Conservation (phyloP, 1,284 basidiomycete species). For the Rhodotorula sp. region DNA sequence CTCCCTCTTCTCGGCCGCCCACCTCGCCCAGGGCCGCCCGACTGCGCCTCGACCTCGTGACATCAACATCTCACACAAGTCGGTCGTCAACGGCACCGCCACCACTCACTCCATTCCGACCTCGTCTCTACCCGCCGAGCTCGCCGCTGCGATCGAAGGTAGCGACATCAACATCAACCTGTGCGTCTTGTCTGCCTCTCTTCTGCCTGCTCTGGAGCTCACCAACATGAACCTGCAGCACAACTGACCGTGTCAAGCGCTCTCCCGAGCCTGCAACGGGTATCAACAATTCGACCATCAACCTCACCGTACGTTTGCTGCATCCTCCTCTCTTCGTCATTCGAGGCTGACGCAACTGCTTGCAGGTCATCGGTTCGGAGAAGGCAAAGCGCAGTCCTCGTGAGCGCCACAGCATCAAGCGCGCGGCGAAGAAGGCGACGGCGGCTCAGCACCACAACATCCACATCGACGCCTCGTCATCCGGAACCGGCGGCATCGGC, state of each 20-base stretch:
- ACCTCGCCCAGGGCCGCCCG: not conserved
- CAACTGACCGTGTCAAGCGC: conserved; percentile 23
- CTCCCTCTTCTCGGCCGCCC: conserved; percentile 10
- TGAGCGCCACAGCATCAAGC: not conserved
- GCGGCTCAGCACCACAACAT: conserved; percentile 38
- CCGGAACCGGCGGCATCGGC: conserved; percentile 22
- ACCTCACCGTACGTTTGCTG: conserved; percentile 27
- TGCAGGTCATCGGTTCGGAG: conserved; percentile 15
- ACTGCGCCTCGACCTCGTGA: conserved; percentile 8
- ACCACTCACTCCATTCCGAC: conserved; percentile 29
- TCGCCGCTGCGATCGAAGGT: conserved; percentile 26
- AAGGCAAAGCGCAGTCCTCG: not conserved
- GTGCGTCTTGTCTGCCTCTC: conserved; percentile 7
- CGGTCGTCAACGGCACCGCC: conserved; percentile 24
- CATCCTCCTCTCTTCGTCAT: not conserved
- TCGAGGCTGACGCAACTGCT: not conserved
- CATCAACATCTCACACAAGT: conserved; percentile 40
- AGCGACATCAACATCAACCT: conserved; percentile 40
- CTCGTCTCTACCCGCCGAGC: conserved; percentile 16
- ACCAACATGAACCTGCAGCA: not conserved
- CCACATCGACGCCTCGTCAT: conserved; percentile 36
- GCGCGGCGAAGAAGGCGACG: not conserved
- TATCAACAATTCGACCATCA: conserved; percentile 40
- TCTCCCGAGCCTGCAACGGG: conserved; percentile 9
- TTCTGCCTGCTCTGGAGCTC: not conserved